Conservation (phyloP, 192 early-diverging fungal species). For the Coemansia sp. region DNA sequence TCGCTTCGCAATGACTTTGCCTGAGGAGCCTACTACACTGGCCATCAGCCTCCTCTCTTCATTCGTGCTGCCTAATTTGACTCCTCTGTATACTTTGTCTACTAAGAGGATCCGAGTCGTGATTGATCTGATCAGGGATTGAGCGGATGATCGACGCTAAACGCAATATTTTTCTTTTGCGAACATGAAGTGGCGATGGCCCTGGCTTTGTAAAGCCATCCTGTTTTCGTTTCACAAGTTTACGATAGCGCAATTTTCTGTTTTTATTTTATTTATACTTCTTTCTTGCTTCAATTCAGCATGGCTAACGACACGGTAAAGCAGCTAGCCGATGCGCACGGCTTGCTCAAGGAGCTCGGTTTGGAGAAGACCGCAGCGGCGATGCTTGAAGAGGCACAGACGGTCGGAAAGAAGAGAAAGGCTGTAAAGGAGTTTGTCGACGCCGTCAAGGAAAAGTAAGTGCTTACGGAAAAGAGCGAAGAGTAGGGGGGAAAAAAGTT, state of each 20-base stretch:
- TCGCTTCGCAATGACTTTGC: conserved; percentile 39
- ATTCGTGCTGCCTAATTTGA: background rate
- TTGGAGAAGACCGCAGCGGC: conserved; percentile 24
- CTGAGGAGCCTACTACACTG: background rate
- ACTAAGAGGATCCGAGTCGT: too few species aligned
- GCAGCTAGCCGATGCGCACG: conserved; percentile 25
- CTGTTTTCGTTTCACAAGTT: conserved; percentile 3
- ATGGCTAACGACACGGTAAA: conserved; percentile 21
- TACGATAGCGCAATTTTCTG: conserved; percentile 10
- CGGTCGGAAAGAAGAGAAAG: conserved; percentile 4
- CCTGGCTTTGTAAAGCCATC: background rate
- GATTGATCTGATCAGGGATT: background rate
- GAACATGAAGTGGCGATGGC: background rate
- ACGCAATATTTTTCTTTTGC: background rate
- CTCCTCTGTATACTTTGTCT: background rate
- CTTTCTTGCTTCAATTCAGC: conserved; percentile 1
- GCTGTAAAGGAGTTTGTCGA: conserved; percentile 13
- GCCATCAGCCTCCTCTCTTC: background rate
- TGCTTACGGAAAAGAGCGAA: background rate
- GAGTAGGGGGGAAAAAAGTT: background rate
- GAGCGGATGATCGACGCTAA: background rate
- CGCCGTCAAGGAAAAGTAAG: conserved; percentile 12
- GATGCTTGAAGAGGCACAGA: conserved; percentile 26
- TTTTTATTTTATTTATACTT: conserved; percentile 16
- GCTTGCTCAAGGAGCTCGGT: conserved; percentile 24